A percentile compares a stretch with the other conserved stretches of the same genome.
Evolutionary conservation across 495 filamentous ascomycete species (phyloP).

Genomic region (Neurospora tetrasperma): DNA sequence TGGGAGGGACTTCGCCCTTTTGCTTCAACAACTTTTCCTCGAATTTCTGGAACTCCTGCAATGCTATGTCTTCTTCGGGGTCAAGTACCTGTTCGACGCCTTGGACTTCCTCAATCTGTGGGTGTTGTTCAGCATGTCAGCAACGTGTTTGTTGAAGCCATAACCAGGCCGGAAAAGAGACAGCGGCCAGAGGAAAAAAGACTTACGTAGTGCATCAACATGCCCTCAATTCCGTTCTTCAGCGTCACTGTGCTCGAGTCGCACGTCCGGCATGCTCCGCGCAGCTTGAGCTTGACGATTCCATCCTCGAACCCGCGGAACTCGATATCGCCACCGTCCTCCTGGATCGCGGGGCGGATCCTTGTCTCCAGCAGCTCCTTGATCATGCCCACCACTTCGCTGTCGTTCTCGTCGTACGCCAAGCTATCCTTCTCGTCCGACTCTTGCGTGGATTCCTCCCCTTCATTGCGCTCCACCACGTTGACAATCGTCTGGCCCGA

Average conservation of each 20-base stretch:
- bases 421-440: conserved; percentile 54
- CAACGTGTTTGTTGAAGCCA: neutral
- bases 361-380: conserved; percentile 96
- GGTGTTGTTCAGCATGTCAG: neutral
- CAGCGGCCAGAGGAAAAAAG: neutral
- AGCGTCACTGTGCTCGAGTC: conserved; percentile 92
- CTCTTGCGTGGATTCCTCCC: conserved; percentile 20
- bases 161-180: neutral
- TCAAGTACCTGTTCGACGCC: conserved; percentile 87
- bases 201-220: conserved; percentile 70
- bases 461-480: conserved; percentile 49
- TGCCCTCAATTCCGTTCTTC: conserved; percentile 93
- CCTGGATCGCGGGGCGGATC: conserved; percentile 89
- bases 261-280: conserved; percentile 89
- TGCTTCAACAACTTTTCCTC: conserved; percentile 84
- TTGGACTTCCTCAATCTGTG: conserved; percentile 88
- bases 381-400: conserved; percentile 93
- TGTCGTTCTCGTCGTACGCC: conserved; percentile 73
- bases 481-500: conserved; percentile 74
- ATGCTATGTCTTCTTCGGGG: conserved; percentile 81
- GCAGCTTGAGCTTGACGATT: conserved; percentile 72
- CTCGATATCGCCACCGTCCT: conserved; percentile 96
- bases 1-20: conserved; percentile 45
- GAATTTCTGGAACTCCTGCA: conserved; percentile 88
- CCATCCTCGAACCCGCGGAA: conserved; percentile 82